Evolutionary conservation across 2,329 filamentous ascomycete genomes (phyloP).

Genomic region (Chalara sp.): DNA sequence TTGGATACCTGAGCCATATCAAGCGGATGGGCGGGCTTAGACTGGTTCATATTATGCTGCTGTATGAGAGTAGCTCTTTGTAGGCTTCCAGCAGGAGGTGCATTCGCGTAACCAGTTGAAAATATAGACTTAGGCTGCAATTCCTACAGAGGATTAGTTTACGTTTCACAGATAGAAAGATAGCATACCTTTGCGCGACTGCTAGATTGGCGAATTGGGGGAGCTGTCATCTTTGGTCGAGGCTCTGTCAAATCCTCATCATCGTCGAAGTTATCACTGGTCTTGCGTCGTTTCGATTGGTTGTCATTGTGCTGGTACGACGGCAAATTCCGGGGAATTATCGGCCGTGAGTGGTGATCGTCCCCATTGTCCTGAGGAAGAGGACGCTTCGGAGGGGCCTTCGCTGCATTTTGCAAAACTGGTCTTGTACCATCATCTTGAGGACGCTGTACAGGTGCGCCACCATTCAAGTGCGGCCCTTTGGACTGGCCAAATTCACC

Average conservation of each 20-base stretch:
- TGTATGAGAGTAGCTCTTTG: constrained; percentile 55
- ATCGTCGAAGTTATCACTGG: constrained; percentile 59
- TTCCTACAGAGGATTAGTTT: constrained; percentile 44
- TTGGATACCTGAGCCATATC: constrained; percentile 86
- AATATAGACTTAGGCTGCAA: constrained; percentile 53
- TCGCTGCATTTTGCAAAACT: constrained; percentile 57
- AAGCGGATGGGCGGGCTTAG: constrained; percentile 60
- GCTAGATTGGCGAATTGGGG: constrained; percentile 76
- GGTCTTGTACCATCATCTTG: constrained; percentile 56
- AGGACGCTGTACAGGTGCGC: constrained; percentile 35
- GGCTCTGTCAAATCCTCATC: constrained; percentile 58
- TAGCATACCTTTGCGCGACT: constrained; percentile 37
- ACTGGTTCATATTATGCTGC: constrained; percentile 54
- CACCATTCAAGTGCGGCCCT: constrained; percentile 48
- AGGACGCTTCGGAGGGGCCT: constrained; percentile 68
- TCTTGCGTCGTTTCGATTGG: constrained; percentile 67
- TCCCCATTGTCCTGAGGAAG: constrained; percentile 59
- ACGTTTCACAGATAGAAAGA: constrained; percentile 19
- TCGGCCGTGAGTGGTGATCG: constrained; percentile 36
- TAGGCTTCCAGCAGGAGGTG: constrained; percentile 36
- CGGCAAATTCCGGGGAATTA: constrained; percentile 49
- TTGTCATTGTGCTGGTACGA: constrained; percentile 60
- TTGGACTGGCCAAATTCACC: constrained; percentile 19
- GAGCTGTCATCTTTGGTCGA: constrained; percentile 65
- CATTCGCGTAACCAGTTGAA: constrained; percentile 54